Evolutionary conservation across 2,329 filamentous ascomycete species (phyloP), one percentile per base, ranked within the genome.

Genomic region (Exophiala spinifera): DNA sequence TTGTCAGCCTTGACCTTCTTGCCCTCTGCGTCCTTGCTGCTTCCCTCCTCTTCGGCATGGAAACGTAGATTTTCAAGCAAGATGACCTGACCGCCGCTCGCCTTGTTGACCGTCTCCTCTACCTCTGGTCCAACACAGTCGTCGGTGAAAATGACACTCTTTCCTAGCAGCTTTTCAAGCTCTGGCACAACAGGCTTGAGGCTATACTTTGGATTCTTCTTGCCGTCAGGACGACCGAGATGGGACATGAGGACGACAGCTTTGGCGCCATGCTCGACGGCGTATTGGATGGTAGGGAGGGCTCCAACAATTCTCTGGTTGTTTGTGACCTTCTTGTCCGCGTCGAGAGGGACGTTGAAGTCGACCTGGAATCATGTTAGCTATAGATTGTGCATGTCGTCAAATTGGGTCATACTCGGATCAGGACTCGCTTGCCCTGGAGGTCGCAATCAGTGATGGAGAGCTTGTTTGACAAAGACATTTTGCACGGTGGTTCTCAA

Each of bases 391-490:
- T 39, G 39, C 23, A 58, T 39, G n/a, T n/a, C 25, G 8, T 43
- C 20, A 28, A 48, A 19, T 40, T 28, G 21, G 46, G 37, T 79
- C 88, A 75, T 82, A 95, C 94, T 70, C 94, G 88, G 74, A 99
- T 96, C 69, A 99, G 83, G 75, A 97, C 94, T 69, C 91, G 86
- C 86, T 99, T 99, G 84, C 82, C 92, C 85, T 96, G 95, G 76
- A 99, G 82, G 77, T 99, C 91, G 69, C 95, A 86, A 72, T 99
- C 92, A 64, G 85, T 89, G 76, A 99, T 96, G 66, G 91, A 89
- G 68, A 99, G 89, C 84, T 99, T 99, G 84, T 86, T 96, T 68
- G 91, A 89, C 72, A 99, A 89, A 85, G 94, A 97, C 94, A 99
- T 99, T 57, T 51, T 71, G 8, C 25, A 10, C 44, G 45, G 55